These are phyloP conservation scores for Lachnellula suecica DNA, from an alignment of 2,329 filamentous ascomycete species.

Conservation along the genomic window DNA sequence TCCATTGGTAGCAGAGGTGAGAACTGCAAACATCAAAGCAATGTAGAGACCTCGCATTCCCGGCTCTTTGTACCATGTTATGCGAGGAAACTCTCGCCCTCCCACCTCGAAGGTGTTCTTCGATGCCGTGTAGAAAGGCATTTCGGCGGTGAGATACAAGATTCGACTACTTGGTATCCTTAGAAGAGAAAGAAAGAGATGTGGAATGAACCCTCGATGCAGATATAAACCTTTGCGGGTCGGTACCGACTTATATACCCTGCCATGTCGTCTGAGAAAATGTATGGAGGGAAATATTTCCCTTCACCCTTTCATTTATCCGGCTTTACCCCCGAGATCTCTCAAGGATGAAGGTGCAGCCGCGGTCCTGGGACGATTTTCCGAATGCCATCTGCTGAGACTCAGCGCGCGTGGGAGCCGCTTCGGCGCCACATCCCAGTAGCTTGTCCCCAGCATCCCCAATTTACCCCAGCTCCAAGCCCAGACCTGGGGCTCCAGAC, in stretches of 20 bases:
- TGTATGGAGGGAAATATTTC: neutral
- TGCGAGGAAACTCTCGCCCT: conserved; percentile 30
- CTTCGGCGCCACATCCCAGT: conserved; percentile 8
- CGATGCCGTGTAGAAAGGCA: conserved; percentile 22
- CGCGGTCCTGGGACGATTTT: conserved; percentile 9
- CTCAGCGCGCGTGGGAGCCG: conserved; percentile 8
- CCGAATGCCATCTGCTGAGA: neutral
- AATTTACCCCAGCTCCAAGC: conserved; percentile 8
- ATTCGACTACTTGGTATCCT: neutral
- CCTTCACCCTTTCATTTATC: conserved; percentile 6
- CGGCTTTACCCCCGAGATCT: conserved; percentile 3
- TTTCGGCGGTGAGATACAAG: conserved; percentile 5
- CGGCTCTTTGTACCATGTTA: conserved; percentile 54
- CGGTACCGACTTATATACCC: conserved; percentile 8
- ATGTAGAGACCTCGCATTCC: conserved; percentile 56
- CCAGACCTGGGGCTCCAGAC: neutral
- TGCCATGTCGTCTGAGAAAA: neutral
- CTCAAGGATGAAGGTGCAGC: conserved; percentile 1
- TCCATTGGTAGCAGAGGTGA: conserved; percentile 48
- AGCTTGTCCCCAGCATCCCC: conserved; percentile 6
- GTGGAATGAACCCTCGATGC: conserved; percentile 5
- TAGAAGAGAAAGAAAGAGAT: neutral
- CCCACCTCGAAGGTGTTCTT: conserved; percentile 31
- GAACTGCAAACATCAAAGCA: conserved; percentile 36
- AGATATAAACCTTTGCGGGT: neutral